Evolutionary conservation across 768 basidiomycete genomes (phyloP).

Genomic region (Pholiota molesta): DNA sequence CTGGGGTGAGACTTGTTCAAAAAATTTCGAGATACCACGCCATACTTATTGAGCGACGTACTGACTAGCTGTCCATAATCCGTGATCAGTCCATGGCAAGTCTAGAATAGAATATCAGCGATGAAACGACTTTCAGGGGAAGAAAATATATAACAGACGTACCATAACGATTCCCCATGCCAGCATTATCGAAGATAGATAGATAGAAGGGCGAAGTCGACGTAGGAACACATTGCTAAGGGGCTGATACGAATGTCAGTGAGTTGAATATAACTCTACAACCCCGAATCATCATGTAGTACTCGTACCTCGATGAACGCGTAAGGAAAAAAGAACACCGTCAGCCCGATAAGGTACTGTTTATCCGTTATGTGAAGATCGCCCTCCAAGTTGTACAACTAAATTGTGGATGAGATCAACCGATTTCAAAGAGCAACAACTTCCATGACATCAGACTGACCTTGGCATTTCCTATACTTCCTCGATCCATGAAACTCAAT

Average conservation of each 20-base stretch:
- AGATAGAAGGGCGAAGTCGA: constrained; percentile 72
- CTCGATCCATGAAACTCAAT: constrained; percentile 62
- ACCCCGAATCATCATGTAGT: neutral
- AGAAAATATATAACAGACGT: constrained; percentile 6
- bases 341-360: constrained; percentile 66
- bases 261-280: too few relatives aligned
- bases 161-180: constrained; percentile 79
- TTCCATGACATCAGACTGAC: constrained; percentile 22
- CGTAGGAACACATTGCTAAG: constrained; percentile 62
- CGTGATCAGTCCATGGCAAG: constrained; percentile 64
- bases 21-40: neutral
- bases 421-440: neutral
- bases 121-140: too few relatives aligned
- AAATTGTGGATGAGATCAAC: neutral
- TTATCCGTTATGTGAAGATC: constrained; percentile 62
- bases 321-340: constrained; percentile 64
- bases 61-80: constrained; percentile 64
- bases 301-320: constrained; percentile 71
- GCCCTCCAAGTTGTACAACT: constrained; percentile 67
- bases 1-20: constrained; percentile 30
- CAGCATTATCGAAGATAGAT: constrained; percentile 74
- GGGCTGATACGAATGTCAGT: neutral
- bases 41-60: constrained; percentile 28
- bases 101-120: constrained; percentile 35
- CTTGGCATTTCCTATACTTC: constrained; percentile 54